These are phyloP conservation scores for Anacardium occidentale DNA, from an alignment of 345 rosid genomes.

Conservation along the genomic window DNA sequence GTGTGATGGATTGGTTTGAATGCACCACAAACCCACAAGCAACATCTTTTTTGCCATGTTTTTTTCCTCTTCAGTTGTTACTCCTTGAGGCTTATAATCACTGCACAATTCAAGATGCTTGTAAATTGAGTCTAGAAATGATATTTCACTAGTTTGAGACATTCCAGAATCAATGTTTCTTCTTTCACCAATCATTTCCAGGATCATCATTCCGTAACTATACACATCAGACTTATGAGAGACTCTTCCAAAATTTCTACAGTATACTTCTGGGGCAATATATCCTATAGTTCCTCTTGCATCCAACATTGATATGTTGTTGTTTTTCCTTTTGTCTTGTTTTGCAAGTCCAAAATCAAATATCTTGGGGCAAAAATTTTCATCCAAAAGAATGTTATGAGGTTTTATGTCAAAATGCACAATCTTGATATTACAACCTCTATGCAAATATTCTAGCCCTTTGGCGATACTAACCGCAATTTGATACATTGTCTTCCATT, in stretches of 20 bases:
- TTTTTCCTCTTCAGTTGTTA: slow-evolving; percentile 11
- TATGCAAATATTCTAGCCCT: slow-evolving; percentile 22
- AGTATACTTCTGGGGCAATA: slow-evolving; percentile 27
- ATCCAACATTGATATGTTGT: slow-evolving; percentile 15
- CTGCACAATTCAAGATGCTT: neutral
- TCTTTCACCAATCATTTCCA: neutral
- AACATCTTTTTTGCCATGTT: slow-evolving; percentile 10
- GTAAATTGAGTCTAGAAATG: neutral
- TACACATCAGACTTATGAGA: neutral
- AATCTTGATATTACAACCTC: slow-evolving; percentile 23
- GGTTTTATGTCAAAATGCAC: slow-evolving; percentile 35
- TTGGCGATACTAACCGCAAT: slow-evolving; percentile 19
- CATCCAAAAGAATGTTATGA: slow-evolving; percentile 24
- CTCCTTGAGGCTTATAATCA: neutral
- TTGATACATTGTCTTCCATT: slow-evolving; percentile 17
- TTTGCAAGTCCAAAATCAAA: slow-evolving; percentile 27
- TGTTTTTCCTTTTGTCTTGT: slow-evolving; percentile 17
- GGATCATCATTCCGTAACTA: neutral
- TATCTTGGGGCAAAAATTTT: slow-evolving; percentile 19
- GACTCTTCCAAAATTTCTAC: neutral
- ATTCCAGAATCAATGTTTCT: neutral
- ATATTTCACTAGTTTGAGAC: neutral
- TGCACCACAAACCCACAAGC: slow-evolving; percentile 29
- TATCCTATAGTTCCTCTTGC: slow-evolving; percentile 25
- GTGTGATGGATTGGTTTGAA: slow-evolving; percentile 19